These are phyloP conservation scores for Davidsoniella australis DNA, from an alignment of 2,329 filamentous ascomycete genomes.

Conservation along the genomic window DNA sequence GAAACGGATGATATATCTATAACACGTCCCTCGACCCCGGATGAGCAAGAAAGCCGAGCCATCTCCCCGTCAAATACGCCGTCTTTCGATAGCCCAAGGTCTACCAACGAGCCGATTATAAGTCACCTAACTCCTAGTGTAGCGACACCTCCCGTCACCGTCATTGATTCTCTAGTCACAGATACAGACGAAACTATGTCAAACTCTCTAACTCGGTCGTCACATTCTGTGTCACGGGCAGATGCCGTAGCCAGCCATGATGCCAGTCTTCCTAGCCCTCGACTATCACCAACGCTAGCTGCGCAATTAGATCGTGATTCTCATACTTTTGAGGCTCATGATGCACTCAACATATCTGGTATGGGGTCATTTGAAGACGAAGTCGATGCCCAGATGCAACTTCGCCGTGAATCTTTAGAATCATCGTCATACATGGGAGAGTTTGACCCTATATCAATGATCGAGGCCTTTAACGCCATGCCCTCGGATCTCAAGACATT, in stretches of 20 bases:
- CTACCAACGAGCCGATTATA: slow-evolving; percentile 35
- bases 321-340: slow-evolving; percentile 25
- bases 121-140: slow-evolving; percentile 46
- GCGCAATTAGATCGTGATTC: slow-evolving; percentile 34
- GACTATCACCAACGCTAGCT: slow-evolving; percentile 78
- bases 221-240: not conserved
- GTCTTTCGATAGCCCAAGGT: slow-evolving; percentile 33
- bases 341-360: slow-evolving; percentile 19
- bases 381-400: slow-evolving; percentile 4
- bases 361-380: slow-evolving; percentile 5
- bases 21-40: slow-evolving; percentile 5
- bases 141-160: slow-evolving; percentile 56
- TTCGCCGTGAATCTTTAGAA: not conserved
- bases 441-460: slow-evolving; percentile 68
- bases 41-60: slow-evolving; percentile 3
- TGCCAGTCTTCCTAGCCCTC: slow-evolving; percentile 84
- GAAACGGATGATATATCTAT: not conserved
- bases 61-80: slow-evolving; percentile 10
- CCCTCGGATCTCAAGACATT: slow-evolving; percentile 85
- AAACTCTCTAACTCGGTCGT: not conserved
- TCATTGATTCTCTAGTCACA: not conserved
- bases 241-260: slow-evolving; percentile 39
- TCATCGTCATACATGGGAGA: slow-evolving; percentile 20
- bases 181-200: slow-evolving; percentile 50
- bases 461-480: slow-evolving; percentile 82